phyloP scores from a whole-genome alignment of 352 stramenopile genomes.

The Globisporangium radiosum region DNA sequence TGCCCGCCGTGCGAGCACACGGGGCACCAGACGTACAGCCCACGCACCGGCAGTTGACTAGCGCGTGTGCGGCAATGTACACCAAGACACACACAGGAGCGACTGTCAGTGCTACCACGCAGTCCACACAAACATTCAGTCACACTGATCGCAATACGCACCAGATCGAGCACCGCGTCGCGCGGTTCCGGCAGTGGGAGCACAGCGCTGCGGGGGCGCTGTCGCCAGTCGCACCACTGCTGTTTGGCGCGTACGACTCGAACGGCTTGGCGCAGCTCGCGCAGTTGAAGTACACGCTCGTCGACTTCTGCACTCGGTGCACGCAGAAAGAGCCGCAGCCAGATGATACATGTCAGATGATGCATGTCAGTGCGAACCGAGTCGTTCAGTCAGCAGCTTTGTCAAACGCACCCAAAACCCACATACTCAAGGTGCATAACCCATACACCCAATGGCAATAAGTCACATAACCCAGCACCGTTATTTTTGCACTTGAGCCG shows the following conservation, averaged over 20 bases:
- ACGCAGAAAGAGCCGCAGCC: conserved; percentile 3
- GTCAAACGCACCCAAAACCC: too few relatives aligned
- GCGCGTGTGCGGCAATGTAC: conserved; percentile 11
- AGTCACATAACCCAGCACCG: too few relatives aligned
- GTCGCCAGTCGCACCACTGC: conserved; percentile 5
- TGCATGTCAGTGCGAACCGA: too few relatives aligned
- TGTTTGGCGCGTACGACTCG: conserved; percentile 31
- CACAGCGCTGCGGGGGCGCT: conserved; percentile 41
- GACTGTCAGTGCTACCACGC: neutral
- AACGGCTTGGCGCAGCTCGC: conserved; percentile 69
- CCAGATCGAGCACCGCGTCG: conserved; percentile 84
- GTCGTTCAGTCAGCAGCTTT: too few relatives aligned
- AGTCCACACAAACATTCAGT: neutral
- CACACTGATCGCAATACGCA: conserved; percentile 16
- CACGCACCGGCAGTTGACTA: conserved; percentile 74
- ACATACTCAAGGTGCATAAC: too few relatives aligned
- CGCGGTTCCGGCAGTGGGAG: conserved; percentile 63
- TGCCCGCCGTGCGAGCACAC: conserved; percentile 89
- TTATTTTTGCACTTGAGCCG: too few relatives aligned
- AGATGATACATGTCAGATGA: neutral
- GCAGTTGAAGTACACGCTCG: conserved; percentile 83
- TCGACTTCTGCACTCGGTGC: conserved; percentile 59
- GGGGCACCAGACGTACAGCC: conserved; percentile 89
- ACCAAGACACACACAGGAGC: neutral
- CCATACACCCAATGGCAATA: too few relatives aligned